A percentile compares a stretch with the other conserved stretches of the same genome.
phyloP scores from a whole-genome alignment of 2,329 filamentous ascomycete species.

The Penicillium oxalicum region DNA sequence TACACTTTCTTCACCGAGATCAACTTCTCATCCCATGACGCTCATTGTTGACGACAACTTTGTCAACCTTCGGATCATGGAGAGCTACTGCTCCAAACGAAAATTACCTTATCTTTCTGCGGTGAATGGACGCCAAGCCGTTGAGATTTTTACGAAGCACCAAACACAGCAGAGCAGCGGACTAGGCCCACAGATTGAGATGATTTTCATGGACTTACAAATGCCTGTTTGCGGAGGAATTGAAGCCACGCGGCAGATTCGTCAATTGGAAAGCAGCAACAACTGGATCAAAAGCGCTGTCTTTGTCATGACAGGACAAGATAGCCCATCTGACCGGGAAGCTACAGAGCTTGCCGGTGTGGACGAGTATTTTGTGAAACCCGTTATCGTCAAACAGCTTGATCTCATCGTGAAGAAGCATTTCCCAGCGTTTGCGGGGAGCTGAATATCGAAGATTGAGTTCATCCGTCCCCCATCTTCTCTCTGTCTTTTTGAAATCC shows the following conservation, averaged over 20 bases:
- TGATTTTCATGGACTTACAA: slow-evolving; percentile 15
- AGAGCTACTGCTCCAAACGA: slow-evolving; percentile 19
- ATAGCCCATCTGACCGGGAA: slow-evolving; percentile 7
- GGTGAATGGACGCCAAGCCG: not conserved
- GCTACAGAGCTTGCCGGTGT: slow-evolving; percentile 8
- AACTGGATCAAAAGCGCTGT: slow-evolving; percentile 1
- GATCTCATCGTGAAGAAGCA: slow-evolving; percentile 7
- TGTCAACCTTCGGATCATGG: slow-evolving; percentile 18
- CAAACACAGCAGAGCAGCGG: not conserved
- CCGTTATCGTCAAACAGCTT: slow-evolving; percentile 8
- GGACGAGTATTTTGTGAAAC: slow-evolving; percentile 12
- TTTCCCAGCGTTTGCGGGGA: slow-evolving; percentile 2
- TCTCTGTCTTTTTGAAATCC: no score
- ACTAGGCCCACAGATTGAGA: not conserved
- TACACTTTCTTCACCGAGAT: not conserved
- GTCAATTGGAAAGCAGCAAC: slow-evolving; percentile 4
- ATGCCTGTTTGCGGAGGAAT: slow-evolving; percentile 14
- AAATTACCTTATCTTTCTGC: slow-evolving; percentile 7
- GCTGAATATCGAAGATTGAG: not conserved
- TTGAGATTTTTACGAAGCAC: not conserved
- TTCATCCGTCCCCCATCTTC: no score
- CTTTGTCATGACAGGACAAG: slow-evolving; percentile 11
- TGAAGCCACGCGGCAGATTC: slow-evolving; percentile 9
- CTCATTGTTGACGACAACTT: slow-evolving; percentile 18
- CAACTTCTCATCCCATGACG: not conserved